A percentile compares a stretch with the other conserved stretches of the same genome.
These are phyloP conservation scores for Microcyclosporella mali DNA, from an alignment of 2,329 filamentous ascomycete genomes.

Conservation along the genomic window DNA sequence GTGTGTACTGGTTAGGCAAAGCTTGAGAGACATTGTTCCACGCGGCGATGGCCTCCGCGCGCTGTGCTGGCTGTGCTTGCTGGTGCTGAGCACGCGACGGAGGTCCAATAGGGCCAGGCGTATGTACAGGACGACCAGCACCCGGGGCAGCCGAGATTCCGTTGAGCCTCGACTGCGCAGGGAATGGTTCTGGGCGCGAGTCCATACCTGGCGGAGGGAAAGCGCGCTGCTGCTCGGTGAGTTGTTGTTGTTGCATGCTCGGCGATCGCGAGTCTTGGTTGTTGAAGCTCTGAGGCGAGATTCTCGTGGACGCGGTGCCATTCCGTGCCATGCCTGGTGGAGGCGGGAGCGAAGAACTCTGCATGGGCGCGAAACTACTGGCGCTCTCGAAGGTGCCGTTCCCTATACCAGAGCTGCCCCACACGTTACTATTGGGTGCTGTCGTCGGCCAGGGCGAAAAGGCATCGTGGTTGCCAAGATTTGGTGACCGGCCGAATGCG, in stretches of 20 bases:
- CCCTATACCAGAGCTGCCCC: constrained; percentile 68
- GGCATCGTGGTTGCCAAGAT: constrained; percentile 21
- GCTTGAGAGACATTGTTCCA: constrained; percentile 26
- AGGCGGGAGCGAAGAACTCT: constrained; percentile 24
- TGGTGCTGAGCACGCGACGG: constrained; percentile 28
- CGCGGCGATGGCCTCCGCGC: constrained; percentile 17
- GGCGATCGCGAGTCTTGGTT: constrained; percentile 24
- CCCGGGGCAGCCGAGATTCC: constrained; percentile 28
- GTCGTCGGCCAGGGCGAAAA: constrained; percentile 27
- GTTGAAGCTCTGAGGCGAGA: constrained; percentile 26
- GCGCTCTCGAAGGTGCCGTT: constrained; percentile 64
- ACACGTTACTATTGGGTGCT: constrained; percentile 56
- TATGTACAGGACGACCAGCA: constrained; percentile 26
- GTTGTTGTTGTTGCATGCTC: constrained; percentile 20
- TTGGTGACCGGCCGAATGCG: constrained; percentile 27
- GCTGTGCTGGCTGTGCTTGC: constrained; percentile 9
- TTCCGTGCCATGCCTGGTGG: constrained; percentile 30
- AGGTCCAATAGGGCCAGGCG: constrained; percentile 32
- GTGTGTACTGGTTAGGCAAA: constrained; percentile 23
- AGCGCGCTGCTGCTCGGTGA: constrained; percentile 23
- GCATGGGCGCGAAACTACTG: constrained; percentile 27
- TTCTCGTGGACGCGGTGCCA: constrained; percentile 23
- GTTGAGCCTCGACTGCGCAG: constrained; percentile 21
- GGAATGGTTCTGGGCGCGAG: constrained; percentile 22
- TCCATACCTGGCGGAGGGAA: constrained; percentile 27